Conservation (phyloP, 2,329 filamentous ascomycete species). For the Tympanopsis confertula region DNA sequence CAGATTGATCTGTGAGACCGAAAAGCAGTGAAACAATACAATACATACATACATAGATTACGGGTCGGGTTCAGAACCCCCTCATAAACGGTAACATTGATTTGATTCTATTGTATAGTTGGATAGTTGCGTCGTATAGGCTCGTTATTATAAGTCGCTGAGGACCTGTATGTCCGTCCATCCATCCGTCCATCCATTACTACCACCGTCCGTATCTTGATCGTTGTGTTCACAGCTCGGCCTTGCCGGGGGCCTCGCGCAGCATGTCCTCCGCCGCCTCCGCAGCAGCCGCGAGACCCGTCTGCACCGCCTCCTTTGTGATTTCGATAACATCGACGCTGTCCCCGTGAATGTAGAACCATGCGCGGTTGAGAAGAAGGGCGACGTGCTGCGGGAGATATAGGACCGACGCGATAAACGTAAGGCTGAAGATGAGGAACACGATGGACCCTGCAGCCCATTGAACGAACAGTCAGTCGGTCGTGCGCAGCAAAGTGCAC, state of each 20-base stretch:
- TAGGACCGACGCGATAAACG: slow-evolving; percentile 74
- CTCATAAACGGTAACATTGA: too few species aligned
- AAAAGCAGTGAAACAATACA: not conserved
- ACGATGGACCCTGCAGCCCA: slow-evolving; percentile 64
- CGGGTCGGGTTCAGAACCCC: too few species aligned
- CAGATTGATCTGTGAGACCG: not conserved
- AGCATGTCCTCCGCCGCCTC: too few species aligned
- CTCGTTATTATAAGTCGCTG: too few species aligned
- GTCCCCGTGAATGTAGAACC: slow-evolving; percentile 91
- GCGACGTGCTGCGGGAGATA: slow-evolving; percentile 88
- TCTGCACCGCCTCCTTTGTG: slow-evolving; percentile 27
- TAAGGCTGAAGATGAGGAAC: slow-evolving; percentile 78
- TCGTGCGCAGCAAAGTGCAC: not conserved
- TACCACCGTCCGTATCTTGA: too few species aligned
- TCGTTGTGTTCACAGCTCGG: not conserved
- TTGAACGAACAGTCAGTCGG: not conserved
- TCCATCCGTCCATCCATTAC: too few species aligned
- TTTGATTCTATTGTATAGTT: too few species aligned
- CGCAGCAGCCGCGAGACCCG: slow-evolving; percentile 7
- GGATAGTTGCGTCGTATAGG: too few species aligned
- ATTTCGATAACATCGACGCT: slow-evolving; percentile 38
- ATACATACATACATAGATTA: too few species aligned
- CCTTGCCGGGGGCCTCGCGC: not conserved
- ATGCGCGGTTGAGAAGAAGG: slow-evolving; percentile 71
- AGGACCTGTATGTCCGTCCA: too few species aligned